Evolutionary conservation across 495 filamentous ascomycete species (phyloP).

Genomic region (Extremus antarcticus): DNA sequence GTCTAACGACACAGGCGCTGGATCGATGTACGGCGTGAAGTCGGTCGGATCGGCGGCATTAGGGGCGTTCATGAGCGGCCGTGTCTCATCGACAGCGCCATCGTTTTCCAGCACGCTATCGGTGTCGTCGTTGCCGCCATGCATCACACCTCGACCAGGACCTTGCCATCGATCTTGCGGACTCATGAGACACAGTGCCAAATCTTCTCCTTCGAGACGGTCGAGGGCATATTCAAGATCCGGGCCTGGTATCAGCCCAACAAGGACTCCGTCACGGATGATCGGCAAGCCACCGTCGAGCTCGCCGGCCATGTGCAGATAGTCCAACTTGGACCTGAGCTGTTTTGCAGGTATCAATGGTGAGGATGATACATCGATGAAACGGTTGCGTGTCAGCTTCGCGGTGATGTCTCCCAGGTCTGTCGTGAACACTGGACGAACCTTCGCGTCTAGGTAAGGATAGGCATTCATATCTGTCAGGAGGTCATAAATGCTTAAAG

Average conservation of each 20-base stretch:
- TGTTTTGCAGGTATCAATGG: constrained; percentile 62
- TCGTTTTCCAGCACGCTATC: constrained; percentile 24
- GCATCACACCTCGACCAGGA: constrained; percentile 26
- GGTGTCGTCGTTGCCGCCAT: constrained; percentile 43
- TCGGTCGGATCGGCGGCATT: constrained; percentile 49
- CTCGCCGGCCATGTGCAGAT: constrained; percentile 75
- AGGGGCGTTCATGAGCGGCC: background rate
- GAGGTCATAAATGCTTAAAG: constrained; percentile 89
- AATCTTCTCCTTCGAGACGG: constrained; percentile 60
- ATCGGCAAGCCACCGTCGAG: constrained; percentile 88
- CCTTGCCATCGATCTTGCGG: constrained; percentile 42
- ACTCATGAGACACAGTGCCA: constrained; percentile 71
- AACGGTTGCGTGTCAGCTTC: constrained; percentile 55
- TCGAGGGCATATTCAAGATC: constrained; percentile 93
- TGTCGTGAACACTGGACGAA: constrained; percentile 76
- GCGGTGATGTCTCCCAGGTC: constrained; percentile 79
- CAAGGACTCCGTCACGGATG: constrained; percentile 63
- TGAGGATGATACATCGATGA: constrained; percentile 80
- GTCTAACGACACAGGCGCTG: constrained; percentile 78
- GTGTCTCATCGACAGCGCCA: background rate
- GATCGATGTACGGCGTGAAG: constrained; percentile 87
- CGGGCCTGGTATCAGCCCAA: constrained; percentile 85
- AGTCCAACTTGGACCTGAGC: constrained; percentile 68
- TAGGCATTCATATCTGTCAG: constrained; percentile 96
- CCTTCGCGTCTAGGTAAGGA: constrained; percentile 88